Conservation (phyloP, 2,329 filamentous ascomycete genomes). For the Fusarium veterinarium region DNA sequence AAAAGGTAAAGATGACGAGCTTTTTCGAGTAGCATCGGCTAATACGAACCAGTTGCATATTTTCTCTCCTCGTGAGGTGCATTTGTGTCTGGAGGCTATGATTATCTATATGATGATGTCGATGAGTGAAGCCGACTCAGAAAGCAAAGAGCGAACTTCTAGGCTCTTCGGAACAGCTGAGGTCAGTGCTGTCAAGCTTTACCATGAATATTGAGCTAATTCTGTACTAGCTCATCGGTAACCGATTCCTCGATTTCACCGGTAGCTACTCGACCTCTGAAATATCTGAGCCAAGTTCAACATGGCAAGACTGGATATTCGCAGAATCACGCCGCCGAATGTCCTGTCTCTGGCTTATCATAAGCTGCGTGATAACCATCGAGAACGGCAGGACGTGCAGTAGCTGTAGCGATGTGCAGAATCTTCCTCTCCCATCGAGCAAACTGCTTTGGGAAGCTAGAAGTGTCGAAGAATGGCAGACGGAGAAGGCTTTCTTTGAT, state of each 20-base stretch:
- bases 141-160: neutral
- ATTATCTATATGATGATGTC: conserved; percentile 49
- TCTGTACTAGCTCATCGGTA: conserved; percentile 13
- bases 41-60: neutral
- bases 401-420: neutral
- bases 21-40: neutral
- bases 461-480: conserved; percentile 41
- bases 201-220: rapidly evolving
- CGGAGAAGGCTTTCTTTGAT: conserved; percentile 37
- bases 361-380: conserved; percentile 39
- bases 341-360: conserved; percentile 41
- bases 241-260: conserved; percentile 11
- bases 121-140: conserved; percentile 31
- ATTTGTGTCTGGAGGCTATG: conserved; percentile 40
- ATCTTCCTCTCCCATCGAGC: conserved; percentile 32
- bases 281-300: conserved; percentile 16
- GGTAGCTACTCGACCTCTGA: conserved; percentile 31
- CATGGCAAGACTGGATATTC: conserved; percentile 49
- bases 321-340: conserved; percentile 46
- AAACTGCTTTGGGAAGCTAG: conserved; percentile 44
- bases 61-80: conserved; percentile 15
- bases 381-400: conserved; percentile 17
- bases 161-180: conserved; percentile 35
- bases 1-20: conserved; percentile 19
- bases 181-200: neutral